These are phyloP conservation scores for Cladophialophora exuberans DNA, from an alignment of 2,329 filamentous ascomycete genomes.

Conservation along the genomic window DNA sequence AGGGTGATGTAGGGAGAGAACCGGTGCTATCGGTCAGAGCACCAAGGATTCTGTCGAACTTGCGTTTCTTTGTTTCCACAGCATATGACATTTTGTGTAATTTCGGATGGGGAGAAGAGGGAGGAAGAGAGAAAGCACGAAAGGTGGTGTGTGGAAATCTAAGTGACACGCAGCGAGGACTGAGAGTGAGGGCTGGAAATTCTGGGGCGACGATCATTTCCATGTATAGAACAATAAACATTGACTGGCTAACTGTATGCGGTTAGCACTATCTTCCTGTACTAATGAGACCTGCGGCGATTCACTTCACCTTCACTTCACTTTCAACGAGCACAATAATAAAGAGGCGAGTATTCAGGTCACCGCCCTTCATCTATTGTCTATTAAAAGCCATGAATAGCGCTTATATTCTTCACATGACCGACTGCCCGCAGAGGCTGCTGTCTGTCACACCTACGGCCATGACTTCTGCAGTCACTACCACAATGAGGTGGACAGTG, in stretches of 20 bases:
- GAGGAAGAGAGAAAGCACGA: too few relatives aligned
- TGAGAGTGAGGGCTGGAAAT: too few relatives aligned
- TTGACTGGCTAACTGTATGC: neutral
- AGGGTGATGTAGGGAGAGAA: conserved; percentile 1
- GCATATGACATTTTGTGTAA: conserved; percentile 40
- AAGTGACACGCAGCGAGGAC: too few relatives aligned
- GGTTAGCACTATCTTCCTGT: neutral
- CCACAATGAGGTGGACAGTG: too few relatives aligned
- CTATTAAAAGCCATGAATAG: too few relatives aligned
- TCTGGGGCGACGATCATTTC: neutral
- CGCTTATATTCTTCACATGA: too few relatives aligned
- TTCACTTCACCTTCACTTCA: neutral
- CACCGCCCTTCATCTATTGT: too few relatives aligned
- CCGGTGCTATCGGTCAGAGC: conserved; percentile 38
- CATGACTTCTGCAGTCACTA: neutral
- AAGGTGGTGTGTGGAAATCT: too few relatives aligned
- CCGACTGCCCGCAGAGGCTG: neutral
- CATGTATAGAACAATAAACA: conserved; percentile 4
- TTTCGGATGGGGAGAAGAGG: neutral
- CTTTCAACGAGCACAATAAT: neutral
- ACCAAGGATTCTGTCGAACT: conserved; percentile 51
- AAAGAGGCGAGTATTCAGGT: neutral
- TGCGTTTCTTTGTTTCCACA: conserved; percentile 51
- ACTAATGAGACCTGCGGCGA: neutral
- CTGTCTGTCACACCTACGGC: neutral